phyloP scores from a whole-genome alignment of 345 rosid species.

The Streptanthus diversifolius region DNA sequence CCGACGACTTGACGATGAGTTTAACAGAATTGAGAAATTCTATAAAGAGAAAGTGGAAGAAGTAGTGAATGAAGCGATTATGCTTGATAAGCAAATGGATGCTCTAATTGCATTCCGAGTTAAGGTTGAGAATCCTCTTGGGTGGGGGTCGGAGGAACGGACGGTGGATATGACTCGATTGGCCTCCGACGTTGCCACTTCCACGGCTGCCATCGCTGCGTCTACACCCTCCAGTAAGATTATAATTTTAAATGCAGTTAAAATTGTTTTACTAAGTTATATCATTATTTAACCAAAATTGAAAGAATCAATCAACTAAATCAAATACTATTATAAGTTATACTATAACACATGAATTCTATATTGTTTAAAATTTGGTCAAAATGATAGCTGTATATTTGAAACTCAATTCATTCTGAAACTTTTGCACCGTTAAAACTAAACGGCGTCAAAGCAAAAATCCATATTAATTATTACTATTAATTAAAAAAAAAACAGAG shows the following conservation, averaged over 20 bases:
- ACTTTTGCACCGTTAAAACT: not conserved
- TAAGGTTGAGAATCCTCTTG: slow-evolving; percentile 47
- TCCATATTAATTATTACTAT: not conserved
- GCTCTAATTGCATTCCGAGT: slow-evolving; percentile 56
- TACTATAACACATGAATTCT: not conserved
- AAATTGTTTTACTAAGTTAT: not conserved
- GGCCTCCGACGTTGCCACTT: slow-evolving; percentile 11
- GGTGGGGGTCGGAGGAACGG: slow-evolving; percentile 44
- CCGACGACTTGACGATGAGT: slow-evolving; percentile 60
- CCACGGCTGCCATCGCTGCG: slow-evolving; percentile 41
- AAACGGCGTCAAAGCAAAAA: not conserved
- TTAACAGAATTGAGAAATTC: slow-evolving; percentile 55
- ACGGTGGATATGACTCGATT: slow-evolving; percentile 40
- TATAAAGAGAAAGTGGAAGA: slow-evolving; percentile 49
- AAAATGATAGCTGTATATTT: not conserved
- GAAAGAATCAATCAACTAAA: not conserved
- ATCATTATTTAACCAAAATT: not conserved
- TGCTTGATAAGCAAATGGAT: slow-evolving; percentile 57
- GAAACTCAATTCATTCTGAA: not conserved
- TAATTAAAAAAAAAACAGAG: not conserved
- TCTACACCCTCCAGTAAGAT: slow-evolving; percentile 39
- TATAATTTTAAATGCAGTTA: not conserved
- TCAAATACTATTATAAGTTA: not conserved
- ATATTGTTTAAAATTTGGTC: not conserved
- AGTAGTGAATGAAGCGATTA: slow-evolving; percentile 50